Evolutionary conservation across 805 yeast species (phyloP), one percentile per base, ranked within the genome.

Genomic region (Hanseniaspora clermontiae): DNA sequence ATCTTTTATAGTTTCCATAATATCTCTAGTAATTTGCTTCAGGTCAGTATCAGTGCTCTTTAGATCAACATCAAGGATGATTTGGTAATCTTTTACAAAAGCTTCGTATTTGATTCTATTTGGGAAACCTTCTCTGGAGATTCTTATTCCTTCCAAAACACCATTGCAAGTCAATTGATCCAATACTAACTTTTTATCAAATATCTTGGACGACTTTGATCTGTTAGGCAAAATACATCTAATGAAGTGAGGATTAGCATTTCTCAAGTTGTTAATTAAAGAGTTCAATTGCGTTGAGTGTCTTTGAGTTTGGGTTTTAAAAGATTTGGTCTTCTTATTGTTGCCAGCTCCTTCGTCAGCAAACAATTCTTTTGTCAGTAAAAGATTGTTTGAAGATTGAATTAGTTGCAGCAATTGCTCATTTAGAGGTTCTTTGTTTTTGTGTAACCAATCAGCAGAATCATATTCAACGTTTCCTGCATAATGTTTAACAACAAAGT

Each of bases 391-490:
- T 0, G 96, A 87, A 5, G 68, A 64, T 0, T 81, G 70, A 39
- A 91, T 68, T 38, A 89, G 71, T 40, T 74, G 77, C 48, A 84
- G 71, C 11, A 91, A 74, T 57, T 82, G 79, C 51, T 87, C 95
- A 63, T 83, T 87, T 40, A 93, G 74, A 0, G 97, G 98, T 66
- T 93, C 98, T 61, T 86, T 87, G 67, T 93, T 93, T 70, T 93
- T 93, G 60, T 87, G 87, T 29, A 93, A 72, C 98, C 98, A 93
- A 36, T 90, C 91, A 19, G 84, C 90, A 24, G 88, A 84, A 37
- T 86, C 79, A 68, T 93, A 93, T 64, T 90, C 96, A n/a, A 93
- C 99, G 57, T 81, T 82, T 10, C 96, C 97, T 27, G 99, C 99
- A 70, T 93, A 93, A 70, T 93, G 99, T 58, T 84, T 82, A 20